phyloP scores from a whole-genome alignment of 148 eudicot genomes.

The Rhododendron molle region DNA sequence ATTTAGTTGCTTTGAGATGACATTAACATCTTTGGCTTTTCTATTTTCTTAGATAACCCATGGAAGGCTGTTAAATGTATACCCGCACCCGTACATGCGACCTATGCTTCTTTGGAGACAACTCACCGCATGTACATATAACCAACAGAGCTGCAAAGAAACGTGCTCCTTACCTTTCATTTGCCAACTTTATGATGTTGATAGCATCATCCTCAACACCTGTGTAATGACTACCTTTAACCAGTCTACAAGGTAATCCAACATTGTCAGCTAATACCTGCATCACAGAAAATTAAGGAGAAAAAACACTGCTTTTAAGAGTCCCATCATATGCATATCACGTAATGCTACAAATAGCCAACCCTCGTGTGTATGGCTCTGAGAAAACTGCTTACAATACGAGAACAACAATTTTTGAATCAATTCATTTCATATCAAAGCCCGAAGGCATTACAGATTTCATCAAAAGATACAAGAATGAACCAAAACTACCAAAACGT shows the following conservation, averaged over 20 bases:
- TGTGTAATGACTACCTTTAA: slow-evolving; percentile 94
- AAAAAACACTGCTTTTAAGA: slow-evolving; percentile 2
- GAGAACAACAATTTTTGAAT: neutral
- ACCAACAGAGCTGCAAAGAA: neutral
- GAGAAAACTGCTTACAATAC: neutral
- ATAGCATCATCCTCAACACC: slow-evolving; percentile 96
- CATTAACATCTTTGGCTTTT: neutral
- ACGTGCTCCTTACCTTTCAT: slow-evolving; percentile 53
- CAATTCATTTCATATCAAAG: too few species aligned
- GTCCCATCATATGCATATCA: neutral
- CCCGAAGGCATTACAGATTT: too few species aligned
- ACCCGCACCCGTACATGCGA: neutral
- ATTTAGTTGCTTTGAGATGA: neutral
- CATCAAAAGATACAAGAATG: too few species aligned
- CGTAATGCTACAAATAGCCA: neutral
- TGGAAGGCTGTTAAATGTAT: neutral
- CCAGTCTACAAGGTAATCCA: slow-evolving; percentile 85
- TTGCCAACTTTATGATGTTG: slow-evolving; percentile 72
- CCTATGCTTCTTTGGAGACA: neutral
- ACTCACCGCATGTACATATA: neutral
- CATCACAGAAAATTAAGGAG: slow-evolving; percentile 17
- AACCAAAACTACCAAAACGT: too few species aligned
- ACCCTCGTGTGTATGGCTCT: neutral
- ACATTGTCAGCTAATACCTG: slow-evolving; percentile 91
- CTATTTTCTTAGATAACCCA: neutral